These are phyloP conservation scores for Pholiota conissans DNA, from an alignment of 768 basidiomycete species.

Conservation along the genomic window DNA sequence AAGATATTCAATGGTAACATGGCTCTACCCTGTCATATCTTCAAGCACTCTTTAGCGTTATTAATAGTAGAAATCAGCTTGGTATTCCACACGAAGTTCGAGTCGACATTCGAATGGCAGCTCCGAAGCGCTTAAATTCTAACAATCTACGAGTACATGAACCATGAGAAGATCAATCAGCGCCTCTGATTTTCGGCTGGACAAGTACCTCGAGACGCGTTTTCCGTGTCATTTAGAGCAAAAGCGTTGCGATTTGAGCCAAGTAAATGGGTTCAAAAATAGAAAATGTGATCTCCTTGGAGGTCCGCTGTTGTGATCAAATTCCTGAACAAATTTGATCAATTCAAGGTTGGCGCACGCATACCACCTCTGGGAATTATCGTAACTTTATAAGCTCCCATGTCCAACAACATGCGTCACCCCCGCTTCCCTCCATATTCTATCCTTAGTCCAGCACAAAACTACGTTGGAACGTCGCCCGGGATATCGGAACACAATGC, in stretches of 20 bases:
- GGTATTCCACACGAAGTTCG: background rate
- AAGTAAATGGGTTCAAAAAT: background rate
- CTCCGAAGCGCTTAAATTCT: conserved; percentile 1
- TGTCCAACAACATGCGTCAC: conserved; percentile 4
- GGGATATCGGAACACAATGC: conserved; percentile 4
- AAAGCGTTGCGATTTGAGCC: background rate
- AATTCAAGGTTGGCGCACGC: conserved; percentile 7
- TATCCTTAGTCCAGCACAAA: background rate
- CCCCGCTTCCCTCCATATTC: background rate
- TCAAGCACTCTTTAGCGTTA: background rate
- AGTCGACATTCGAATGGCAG: background rate
- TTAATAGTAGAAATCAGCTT: background rate
- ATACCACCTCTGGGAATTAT: background rate
- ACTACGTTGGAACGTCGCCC: background rate
- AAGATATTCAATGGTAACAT: too few relatives aligned
- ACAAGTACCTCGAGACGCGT: background rate
- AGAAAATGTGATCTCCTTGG: background rate
- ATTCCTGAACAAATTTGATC: background rate
- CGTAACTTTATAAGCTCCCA: conserved; percentile 15
- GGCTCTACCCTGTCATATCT: too few relatives aligned
- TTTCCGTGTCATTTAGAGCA: background rate
- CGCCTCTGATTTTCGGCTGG: background rate
- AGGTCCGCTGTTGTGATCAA: background rate
- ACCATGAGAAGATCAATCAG: background rate
- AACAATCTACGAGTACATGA: background rate